Evolutionary conservation across 768 basidiomycete genomes (phyloP), one percentile per base, ranked within the genome.

Genomic region (Lactarius hatsudake): DNA sequence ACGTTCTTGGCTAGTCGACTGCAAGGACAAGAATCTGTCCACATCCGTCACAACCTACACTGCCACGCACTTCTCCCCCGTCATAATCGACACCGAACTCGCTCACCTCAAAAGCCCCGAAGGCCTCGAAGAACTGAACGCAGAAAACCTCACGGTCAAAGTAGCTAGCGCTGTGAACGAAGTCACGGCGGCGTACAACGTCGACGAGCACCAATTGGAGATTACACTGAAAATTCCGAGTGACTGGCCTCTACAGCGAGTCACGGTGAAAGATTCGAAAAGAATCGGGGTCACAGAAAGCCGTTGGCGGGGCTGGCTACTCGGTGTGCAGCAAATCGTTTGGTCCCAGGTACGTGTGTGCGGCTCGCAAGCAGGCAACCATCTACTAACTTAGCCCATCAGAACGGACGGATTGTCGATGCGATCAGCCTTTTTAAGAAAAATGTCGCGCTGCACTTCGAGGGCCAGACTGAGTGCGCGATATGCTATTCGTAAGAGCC

Each of bases 121-220:
- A 43, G 78, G 79, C 10, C 75, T 80, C 4, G 79, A 83, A n/a
- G 85, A 85, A 64, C 79, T 91, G 40, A 77, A 81, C 2, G 92
- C 93, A 71, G 94, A 96, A 70, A 90, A 87, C 66, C 78, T 98
- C 66, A 84, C 83, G 10, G 79, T 98, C 76, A 94, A 92, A 72
- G 89, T 97, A 26, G 84, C 87, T 0, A 78, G 76, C 40, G 83
- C 84, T 2, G 83, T 87, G 28, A 87, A 89, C 67, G 97, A 98
- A 76, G 91, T 97, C 53, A 86, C 85, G 1, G 93, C 89, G 12
- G 83, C 85, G 20, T 99, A 96, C 74, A 80, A 84, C 38, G 90
- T 99, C 1, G 97, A 99, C 75, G 97, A 99, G 54, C 93, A 98
- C 74, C 84, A 88, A 60, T 84, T 99, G 70, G 96, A 98, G 78